Conservation (phyloP, 106 monocot species). For the Xerophyta viscosa region DNA sequence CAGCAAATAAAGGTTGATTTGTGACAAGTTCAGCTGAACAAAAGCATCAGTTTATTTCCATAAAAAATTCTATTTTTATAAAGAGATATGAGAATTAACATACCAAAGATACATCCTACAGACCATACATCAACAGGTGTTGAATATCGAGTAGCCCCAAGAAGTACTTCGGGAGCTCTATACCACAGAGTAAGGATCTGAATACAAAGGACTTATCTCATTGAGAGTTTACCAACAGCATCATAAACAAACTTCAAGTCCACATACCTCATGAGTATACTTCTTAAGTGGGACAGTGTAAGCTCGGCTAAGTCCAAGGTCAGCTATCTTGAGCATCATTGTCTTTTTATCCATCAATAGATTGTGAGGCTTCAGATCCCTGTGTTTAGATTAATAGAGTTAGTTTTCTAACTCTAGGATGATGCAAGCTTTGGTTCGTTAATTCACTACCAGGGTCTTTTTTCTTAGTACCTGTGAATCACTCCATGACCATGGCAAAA, state of each 20-base stretch:
- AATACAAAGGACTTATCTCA: not conserved
- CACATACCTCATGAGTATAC: conserved; percentile 96
- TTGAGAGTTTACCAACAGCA: too few species aligned
- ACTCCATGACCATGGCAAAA: conserved; percentile 93
- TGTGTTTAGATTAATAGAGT: too few species aligned
- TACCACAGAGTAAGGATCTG: conserved; percentile 85
- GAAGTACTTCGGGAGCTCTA: conserved; percentile 71
- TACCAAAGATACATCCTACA: conserved; percentile 77
- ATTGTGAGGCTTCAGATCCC: conserved; percentile 97
- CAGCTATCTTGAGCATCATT: conserved; percentile 90
- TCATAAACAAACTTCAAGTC: too few species aligned
- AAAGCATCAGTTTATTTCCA: not conserved
- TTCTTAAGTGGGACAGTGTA: conserved; percentile 87
- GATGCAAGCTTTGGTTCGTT: not conserved
- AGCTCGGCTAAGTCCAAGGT: conserved; percentile 86
- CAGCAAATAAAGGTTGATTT: conserved; percentile 74
- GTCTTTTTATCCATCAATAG: conserved; percentile 86
- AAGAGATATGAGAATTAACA: not conserved
- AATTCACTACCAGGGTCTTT: not conserved
- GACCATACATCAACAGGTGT: conserved; percentile 82
- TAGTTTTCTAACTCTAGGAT: not conserved
- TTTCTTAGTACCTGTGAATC: conserved; percentile 50
- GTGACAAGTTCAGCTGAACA: conserved; percentile 71
- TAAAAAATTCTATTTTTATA: too few species aligned
- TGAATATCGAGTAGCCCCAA: conserved; percentile 65